phyloP scores from a whole-genome alignment of 2,329 filamentous ascomycete genomes.

The Penicillium carneum region DNA sequence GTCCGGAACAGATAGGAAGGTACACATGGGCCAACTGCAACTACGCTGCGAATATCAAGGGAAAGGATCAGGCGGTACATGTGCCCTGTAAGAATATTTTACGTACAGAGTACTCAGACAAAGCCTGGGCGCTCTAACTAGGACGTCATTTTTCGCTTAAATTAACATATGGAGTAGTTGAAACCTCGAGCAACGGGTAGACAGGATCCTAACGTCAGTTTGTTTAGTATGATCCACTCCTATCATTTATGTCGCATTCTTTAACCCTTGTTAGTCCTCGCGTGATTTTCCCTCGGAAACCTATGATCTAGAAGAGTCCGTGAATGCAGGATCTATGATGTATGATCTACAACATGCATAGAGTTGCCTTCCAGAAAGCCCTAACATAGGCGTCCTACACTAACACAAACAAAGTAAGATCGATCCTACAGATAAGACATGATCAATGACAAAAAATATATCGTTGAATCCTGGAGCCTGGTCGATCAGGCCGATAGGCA shows the following conservation, averaged over 20 bases:
- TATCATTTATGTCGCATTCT: neutral
- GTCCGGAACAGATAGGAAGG: neutral
- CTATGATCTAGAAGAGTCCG: neutral
- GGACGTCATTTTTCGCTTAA: neutral
- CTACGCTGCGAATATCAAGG: neutral
- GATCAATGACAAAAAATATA: neutral
- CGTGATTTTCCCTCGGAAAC: neutral
- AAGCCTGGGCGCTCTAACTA: neutral
- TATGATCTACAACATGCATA: neutral
- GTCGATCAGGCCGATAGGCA: neutral
- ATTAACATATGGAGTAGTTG: neutral
- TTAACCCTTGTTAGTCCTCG: neutral
- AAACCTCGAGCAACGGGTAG: neutral
- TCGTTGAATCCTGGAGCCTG: neutral
- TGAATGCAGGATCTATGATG: no score
- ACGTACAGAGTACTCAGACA: neutral
- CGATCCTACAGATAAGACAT: neutral
- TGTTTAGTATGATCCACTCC: neutral
- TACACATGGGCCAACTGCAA: neutral
- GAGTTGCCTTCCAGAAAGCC: neutral
- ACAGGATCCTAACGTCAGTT: neutral
- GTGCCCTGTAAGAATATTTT: neutral
- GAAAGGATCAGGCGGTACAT: neutral
- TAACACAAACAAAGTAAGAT: neutral
- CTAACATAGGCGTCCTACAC: neutral